Base-by-base conservation (phyloP, 345 rosid genomes). In the Rubroshorea leprosula region DNA sequence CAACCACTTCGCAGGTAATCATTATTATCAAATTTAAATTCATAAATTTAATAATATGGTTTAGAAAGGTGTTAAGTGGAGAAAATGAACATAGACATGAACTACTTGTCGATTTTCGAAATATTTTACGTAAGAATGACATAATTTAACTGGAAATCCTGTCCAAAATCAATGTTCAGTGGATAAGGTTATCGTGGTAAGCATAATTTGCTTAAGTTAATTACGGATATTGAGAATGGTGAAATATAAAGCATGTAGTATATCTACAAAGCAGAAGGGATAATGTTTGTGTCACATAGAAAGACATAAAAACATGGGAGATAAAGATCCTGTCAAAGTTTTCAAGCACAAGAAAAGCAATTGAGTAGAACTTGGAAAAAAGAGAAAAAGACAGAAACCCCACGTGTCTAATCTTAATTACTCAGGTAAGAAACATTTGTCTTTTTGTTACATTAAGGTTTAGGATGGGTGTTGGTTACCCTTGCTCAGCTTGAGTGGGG, bases 271-370 rank as follows among this genome's bases (percentile, higher is more conserved):
- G 5, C 35, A 29, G 35, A 29, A 4, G 35, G 35, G 35, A 9
- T n/a, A n/a, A n/a, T n/a, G n/a, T n/a, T n/a, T 29, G 35, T 29
- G 9, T 4, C 5, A 29, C 4, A 9, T 4, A 29, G 9, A 9
- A 29, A 4, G 35, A 29, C 35, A 29, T 29, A 29, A 29, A 29
- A 29, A 4, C 35, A 4, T 29, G 35, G 35, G 9, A 4, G n/a
- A 16, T 19, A 45, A 69, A 73, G 71, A 66, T 48, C 58, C 50
- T 64, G 47, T 72, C 61, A 60, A 55, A 73, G 72, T 61, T 78
- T 74, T 71, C 72, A 78, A 76, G 68, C 86, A 77, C 85, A 69
- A 73, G 79, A 49, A 62, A 61, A 69, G 49, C 44, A 5, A 6
- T 26, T 12, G 49, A 66, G 74, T 65, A 67, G 39, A 64, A 62